Percentiles rank a stretch among this genome's conserved stretches.
phyloP scores from a whole-genome alignment of 1,139 yeast genomes.

The Blastobotrys indianensis region DNA sequence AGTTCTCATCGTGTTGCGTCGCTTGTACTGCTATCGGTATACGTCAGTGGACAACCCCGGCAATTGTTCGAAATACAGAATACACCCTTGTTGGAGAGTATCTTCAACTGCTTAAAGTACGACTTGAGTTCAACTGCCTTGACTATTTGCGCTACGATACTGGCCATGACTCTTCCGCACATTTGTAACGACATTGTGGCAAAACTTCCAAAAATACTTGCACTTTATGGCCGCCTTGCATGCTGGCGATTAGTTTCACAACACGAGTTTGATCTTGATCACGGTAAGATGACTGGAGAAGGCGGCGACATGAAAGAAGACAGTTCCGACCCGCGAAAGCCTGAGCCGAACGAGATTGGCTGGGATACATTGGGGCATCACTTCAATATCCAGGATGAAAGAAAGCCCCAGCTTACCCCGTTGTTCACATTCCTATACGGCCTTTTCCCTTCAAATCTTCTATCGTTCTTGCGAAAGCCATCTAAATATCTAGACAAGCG shows the following conservation, averaged over 20 bases:
- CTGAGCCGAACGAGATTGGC: slow-evolving; percentile 8
- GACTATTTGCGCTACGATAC: slow-evolving; percentile 39
- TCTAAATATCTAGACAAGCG: slow-evolving; percentile 27
- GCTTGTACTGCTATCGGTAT: slow-evolving; percentile 34
- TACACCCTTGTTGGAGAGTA: slow-evolving; percentile 39
- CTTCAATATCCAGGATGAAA: slow-evolving; percentile 20
- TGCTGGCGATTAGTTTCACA: slow-evolving; percentile 32
- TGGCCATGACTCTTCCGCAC: slow-evolving; percentile 55
- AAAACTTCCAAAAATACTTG: slow-evolving; percentile 42
- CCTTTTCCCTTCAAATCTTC: slow-evolving; percentile 50
- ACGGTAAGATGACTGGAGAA: slow-evolving; percentile 9
- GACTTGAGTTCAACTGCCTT: slow-evolving; percentile 45
- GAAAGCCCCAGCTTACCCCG: slow-evolving; percentile 27
- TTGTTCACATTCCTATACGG: slow-evolving; percentile 52
- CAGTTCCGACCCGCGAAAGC: slow-evolving; percentile 2
- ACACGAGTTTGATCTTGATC: slow-evolving; percentile 14
- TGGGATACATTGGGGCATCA: slow-evolving; percentile 33
- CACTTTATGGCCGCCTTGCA: slow-evolving; percentile 43
- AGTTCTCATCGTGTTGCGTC: slow-evolving; percentile 36
- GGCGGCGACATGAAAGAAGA: slow-evolving; percentile 9
- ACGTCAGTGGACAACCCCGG: slow-evolving; percentile 31
- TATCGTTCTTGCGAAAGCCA: slow-evolving; percentile 44
- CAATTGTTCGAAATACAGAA: slow-evolving; percentile 35
- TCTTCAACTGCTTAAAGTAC: slow-evolving; percentile 40
- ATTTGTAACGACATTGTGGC: slow-evolving; percentile 37